phyloP scores from a whole-genome alignment of 2,329 filamentous ascomycete species.

The Aspergillus tanneri region DNA sequence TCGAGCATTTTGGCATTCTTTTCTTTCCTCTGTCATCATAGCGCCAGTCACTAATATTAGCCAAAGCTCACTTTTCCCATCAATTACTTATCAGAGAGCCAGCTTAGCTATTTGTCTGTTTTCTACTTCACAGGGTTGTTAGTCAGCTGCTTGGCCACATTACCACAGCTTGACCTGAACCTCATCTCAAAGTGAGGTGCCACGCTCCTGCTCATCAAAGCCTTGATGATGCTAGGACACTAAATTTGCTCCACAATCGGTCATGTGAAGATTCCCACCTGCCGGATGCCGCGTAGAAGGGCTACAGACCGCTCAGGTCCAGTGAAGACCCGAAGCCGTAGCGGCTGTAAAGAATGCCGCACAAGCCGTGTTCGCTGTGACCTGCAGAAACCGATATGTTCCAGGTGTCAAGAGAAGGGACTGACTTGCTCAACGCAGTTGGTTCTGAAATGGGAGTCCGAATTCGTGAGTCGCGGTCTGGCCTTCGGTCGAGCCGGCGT shows the following conservation, averaged over 20 bases:
- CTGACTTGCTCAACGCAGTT: constrained; percentile 39
- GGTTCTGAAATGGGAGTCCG: constrained; percentile 41
- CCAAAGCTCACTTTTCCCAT: too few species aligned
- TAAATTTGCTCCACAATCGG: constrained; percentile 10
- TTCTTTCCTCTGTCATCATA: too few species aligned
- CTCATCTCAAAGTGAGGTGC: neutral
- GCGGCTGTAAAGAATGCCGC: constrained; percentile 44
- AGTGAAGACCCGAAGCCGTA: constrained; percentile 41
- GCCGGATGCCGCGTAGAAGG: constrained; percentile 39
- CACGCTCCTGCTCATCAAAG: constrained; percentile 5
- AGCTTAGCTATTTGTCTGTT: too few species aligned
- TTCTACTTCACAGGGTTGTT: too few species aligned
- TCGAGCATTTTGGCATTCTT: neutral
- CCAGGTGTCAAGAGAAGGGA: constrained; percentile 37
- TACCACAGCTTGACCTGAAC: too few species aligned
- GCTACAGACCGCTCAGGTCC: constrained; percentile 36
- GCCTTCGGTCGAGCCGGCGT: constrained; percentile 46
- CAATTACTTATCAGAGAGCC: too few species aligned
- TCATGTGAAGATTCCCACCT: constrained; percentile 26
- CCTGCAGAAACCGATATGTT: constrained; percentile 39
- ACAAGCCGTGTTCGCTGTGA: constrained; percentile 44
- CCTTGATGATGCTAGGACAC: constrained; percentile 7
- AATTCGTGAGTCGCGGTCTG: constrained; percentile 42
- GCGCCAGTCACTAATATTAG: neutral
- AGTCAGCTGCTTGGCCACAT: too few species aligned